These are phyloP conservation scores for Alternaria triticimaculans DNA, from an alignment of 2,329 filamentous ascomycete genomes.

Conservation along the genomic window DNA sequence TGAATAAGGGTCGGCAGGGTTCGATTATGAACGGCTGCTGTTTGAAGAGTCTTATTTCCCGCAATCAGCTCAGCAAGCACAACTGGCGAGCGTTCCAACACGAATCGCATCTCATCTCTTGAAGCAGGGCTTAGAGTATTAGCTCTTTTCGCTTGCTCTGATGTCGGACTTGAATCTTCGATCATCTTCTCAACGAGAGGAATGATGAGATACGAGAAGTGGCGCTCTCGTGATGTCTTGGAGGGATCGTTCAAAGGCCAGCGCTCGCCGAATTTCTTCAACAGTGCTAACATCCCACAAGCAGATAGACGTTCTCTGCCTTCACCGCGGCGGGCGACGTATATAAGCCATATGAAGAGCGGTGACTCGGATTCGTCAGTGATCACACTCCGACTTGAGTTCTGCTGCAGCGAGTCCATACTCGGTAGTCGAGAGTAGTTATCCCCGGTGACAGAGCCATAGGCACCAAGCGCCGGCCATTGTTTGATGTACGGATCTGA, in stretches of 20 bases:
- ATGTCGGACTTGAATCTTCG: constrained; percentile 42
- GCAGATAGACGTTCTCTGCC: constrained; percentile 52
- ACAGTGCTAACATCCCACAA: constrained; percentile 48
- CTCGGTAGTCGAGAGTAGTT: constrained; percentile 41
- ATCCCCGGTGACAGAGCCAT: constrained; percentile 35
- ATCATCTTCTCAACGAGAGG: constrained; percentile 58
- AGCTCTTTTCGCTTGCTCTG: constrained; percentile 33
- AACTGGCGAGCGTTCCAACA: constrained; percentile 67
- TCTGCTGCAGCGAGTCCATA: constrained; percentile 39
- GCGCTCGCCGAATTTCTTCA: constrained; percentile 46
- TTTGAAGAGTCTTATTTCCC: constrained; percentile 80
- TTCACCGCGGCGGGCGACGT: constrained; percentile 51
- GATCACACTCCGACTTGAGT: constrained; percentile 38
- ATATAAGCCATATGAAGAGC: constrained; percentile 57
- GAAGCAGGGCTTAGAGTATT: constrained; percentile 55
- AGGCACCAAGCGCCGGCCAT: constrained; percentile 53
- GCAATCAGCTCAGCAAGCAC: constrained; percentile 80
- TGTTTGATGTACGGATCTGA: constrained; percentile 50
- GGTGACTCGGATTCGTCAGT: constrained; percentile 55
- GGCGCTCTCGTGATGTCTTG: constrained; percentile 48
- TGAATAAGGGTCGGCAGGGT: constrained; percentile 68
- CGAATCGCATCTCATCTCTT: constrained; percentile 36
- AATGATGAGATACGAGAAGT: constrained; percentile 55
- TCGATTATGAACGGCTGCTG: constrained; percentile 75
- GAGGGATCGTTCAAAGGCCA: constrained; percentile 48